Conservation (phyloP, 208 protist species). For the Leishmania braziliensis region DNA sequence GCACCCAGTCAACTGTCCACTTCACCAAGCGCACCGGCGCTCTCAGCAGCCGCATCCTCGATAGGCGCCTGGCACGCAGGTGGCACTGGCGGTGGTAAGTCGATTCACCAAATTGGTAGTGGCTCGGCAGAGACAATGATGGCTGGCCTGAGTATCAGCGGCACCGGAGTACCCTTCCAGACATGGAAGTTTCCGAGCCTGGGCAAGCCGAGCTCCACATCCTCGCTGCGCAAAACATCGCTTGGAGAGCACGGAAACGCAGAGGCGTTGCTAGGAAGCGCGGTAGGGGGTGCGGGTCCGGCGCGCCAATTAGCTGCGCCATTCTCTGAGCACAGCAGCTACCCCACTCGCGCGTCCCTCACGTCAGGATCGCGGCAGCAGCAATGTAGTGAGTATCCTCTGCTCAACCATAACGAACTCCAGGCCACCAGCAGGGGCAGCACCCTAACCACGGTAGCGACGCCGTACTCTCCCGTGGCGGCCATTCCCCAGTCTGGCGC, state of each 20-base stretch:
- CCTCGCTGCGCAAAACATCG: background rate
- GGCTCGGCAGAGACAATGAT: background rate
- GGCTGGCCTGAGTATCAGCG: background rate
- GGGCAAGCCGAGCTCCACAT: slow-evolving; percentile 18
- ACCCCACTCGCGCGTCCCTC: slow-evolving; percentile 1
- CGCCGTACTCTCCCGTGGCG: background rate
- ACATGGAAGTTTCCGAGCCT: slow-evolving; percentile 45
- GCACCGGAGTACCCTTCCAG: slow-evolving; percentile 29
- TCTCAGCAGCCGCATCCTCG: background rate
- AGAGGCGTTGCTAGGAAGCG: background rate
- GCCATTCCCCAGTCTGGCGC: background rate
- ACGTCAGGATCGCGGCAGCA: background rate
- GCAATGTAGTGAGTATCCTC: background rate
- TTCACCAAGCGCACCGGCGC: background rate
- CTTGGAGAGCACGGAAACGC: slow-evolving; percentile 2
- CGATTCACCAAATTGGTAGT: background rate
- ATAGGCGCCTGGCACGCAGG: background rate
- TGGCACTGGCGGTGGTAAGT: background rate
- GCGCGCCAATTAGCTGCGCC: background rate
- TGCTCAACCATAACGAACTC: background rate
- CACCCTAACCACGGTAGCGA: background rate
- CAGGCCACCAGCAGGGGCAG: background rate
- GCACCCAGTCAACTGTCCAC: background rate
- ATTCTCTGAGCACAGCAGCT: background rate
- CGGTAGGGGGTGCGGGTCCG: background rate